phyloP scores from a whole-genome alignment of 1,139 yeast species.

The Sugiyamaella novakii region DNA sequence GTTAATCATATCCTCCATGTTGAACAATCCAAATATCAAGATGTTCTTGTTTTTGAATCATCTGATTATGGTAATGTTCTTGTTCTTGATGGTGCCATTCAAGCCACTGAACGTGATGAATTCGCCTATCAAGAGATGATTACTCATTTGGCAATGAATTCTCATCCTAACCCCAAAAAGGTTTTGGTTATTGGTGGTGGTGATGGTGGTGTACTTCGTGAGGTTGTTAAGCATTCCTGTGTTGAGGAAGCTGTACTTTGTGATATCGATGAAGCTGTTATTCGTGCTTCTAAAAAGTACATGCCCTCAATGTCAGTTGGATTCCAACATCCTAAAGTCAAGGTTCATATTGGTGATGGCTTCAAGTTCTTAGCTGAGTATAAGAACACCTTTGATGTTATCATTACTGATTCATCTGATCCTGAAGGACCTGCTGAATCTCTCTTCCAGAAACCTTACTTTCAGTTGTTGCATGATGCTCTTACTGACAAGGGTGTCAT shows the following conservation, averaged over 20 bases:
- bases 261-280: constrained; percentile 91
- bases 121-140: constrained; percentile 96
- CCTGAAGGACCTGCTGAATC: constrained; percentile 97
- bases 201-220: constrained; percentile 94
- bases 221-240: constrained; percentile 79
- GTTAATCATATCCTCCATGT: constrained; percentile 81
- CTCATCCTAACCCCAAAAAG: constrained; percentile 87
- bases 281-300: constrained; percentile 76
- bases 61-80: constrained; percentile 88
- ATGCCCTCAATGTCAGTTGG: constrained; percentile 83
- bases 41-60: constrained; percentile 83
- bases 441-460: constrained; percentile 84
- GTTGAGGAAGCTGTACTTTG: constrained; percentile 87
- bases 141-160: constrained; percentile 82
- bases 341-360: constrained; percentile 86
- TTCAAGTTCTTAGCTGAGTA: constrained; percentile 83
- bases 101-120: constrained; percentile 93
- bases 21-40: constrained; percentile 84
- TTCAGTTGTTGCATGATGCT: constrained; percentile 74
- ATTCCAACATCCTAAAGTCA: constrained; percentile 78
- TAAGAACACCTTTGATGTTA: constrained; percentile 75
- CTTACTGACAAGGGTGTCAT: constrained; percentile 82
- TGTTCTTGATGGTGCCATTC: constrained; percentile 88
- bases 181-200: constrained; percentile 96
- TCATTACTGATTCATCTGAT: constrained; percentile 91